Conservation (phyloP, 768 basidiomycete species). For the Russula emetica region DNA sequence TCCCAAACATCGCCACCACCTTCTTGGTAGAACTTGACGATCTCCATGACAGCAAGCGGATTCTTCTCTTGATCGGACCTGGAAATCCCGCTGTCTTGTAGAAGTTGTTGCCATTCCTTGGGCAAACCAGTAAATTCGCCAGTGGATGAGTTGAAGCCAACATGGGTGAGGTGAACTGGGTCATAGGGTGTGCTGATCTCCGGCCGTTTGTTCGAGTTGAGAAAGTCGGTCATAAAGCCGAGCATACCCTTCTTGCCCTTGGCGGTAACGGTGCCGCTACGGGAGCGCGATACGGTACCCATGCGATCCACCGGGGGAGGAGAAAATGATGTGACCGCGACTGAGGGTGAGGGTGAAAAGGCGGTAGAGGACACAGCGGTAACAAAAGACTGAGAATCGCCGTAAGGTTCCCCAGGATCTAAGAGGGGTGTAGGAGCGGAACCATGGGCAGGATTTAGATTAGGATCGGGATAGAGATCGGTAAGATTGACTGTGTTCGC, state of each 20-base stretch:
- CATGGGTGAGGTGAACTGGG: slow-evolving; percentile 98
- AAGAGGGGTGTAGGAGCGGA: slow-evolving; percentile 50
- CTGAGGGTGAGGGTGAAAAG: slow-evolving; percentile 13
- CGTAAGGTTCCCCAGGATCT: slow-evolving; percentile 15
- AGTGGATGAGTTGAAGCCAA: slow-evolving; percentile 97
- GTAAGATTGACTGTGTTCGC: slow-evolving; percentile 79
- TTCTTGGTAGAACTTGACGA: slow-evolving; percentile 98
- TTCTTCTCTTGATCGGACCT: slow-evolving; percentile 94
- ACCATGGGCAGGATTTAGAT: slow-evolving; percentile 38
- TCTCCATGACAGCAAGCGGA: slow-evolving; percentile 96
- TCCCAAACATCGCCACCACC: slow-evolving; percentile 79
- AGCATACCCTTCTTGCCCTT: slow-evolving; percentile 62
- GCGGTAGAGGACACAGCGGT: slow-evolving; percentile 10
- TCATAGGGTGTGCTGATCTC: slow-evolving; percentile 99
- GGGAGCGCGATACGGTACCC: slow-evolving; percentile 37
- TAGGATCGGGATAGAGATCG: slow-evolving; percentile 58
- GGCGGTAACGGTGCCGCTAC: slow-evolving; percentile 40
- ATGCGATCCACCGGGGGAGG: slow-evolving; percentile 24
- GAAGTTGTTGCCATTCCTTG: slow-evolving; percentile 97
- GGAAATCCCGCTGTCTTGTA: slow-evolving; percentile 95
- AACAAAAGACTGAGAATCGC: slow-evolving; percentile 3
- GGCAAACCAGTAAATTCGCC: slow-evolving; percentile 98
- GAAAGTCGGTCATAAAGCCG: slow-evolving; percentile 65
- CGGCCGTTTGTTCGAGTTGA: slow-evolving; percentile 68
- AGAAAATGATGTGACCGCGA: slow-evolving; percentile 19